These are phyloP conservation scores for Moricandia arvensis DNA, from an alignment of 345 rosid species.

Conservation along the genomic window DNA sequence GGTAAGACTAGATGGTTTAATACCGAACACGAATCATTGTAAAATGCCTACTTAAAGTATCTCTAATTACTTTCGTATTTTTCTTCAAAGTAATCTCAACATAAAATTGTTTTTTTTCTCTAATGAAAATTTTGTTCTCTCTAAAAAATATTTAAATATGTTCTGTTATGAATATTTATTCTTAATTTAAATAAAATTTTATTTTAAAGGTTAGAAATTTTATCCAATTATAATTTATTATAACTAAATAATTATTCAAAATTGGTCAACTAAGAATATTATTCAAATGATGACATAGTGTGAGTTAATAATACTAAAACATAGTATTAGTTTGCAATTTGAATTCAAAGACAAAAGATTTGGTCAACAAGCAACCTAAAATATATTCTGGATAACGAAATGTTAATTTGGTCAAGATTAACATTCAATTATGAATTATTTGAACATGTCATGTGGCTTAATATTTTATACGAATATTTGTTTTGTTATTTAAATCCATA, in stretches of 20 bases:
- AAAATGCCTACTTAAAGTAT: no score
- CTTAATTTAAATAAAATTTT: no score
- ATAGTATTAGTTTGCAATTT: neutral
- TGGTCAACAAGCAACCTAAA: conserved; percentile 34
- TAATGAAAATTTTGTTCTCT: no score
- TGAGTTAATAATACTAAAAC: neutral
- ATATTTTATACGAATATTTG: neutral
- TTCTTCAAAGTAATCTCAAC: no score
- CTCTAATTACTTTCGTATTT: no score
- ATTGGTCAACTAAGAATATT: no score
- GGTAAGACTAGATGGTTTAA: neutral
- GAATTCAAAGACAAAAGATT: conserved; percentile 25
- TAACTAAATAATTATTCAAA: no score
- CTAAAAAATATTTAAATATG: no score
- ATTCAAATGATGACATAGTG: conserved; percentile 5
- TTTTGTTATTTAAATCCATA: neutral
- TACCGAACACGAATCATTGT: neutral
- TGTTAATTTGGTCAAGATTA: neutral
- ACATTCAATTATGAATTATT: neutral
- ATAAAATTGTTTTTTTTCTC: no score
- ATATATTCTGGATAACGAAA: conserved; percentile 7
- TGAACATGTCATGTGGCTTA: neutral
- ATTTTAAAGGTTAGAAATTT: no score
- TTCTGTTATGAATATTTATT: no score
- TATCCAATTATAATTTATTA: no score